These are phyloP conservation scores for Linum lewisii DNA, from an alignment of 345 rosid species.

Conservation along the genomic window DNA sequence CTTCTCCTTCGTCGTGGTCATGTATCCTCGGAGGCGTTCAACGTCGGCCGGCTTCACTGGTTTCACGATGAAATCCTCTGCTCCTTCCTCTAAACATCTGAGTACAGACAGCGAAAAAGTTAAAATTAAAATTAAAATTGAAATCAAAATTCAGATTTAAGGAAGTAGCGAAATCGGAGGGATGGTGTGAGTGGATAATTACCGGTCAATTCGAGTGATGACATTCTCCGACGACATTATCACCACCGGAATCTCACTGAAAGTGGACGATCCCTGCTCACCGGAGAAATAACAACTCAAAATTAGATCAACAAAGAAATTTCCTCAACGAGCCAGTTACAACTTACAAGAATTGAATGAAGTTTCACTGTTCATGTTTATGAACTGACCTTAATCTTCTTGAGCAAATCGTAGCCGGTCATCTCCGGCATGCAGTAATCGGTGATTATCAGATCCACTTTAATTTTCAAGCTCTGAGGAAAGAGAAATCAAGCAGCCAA, in stretches of 20 bases:
- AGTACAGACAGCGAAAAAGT: not conserved
- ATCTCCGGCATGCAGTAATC: slow-evolving; percentile 99
- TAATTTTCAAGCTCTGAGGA: slow-evolving; percentile 39
- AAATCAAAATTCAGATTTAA: not conserved
- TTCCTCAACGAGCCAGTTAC: too few relatives aligned
- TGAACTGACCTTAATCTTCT: slow-evolving; percentile 62
- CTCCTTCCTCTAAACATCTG: slow-evolving; percentile 96
- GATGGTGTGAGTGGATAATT: not conserved
- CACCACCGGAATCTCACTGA: slow-evolving; percentile 74
- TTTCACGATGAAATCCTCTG: slow-evolving; percentile 78
- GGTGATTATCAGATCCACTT: slow-evolving; percentile 86
- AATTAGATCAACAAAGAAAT: not conserved
- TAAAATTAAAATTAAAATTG: not conserved
- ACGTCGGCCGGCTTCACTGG: slow-evolving; percentile 92
- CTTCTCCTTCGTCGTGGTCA: slow-evolving; percentile 28
- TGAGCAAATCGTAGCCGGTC: slow-evolving; percentile 95
- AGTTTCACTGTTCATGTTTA: too few relatives aligned
- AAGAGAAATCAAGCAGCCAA: not conserved
- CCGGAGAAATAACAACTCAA: not conserved
- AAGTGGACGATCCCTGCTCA: slow-evolving; percentile 64
- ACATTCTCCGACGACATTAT: slow-evolving; percentile 95
- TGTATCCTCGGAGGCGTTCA: slow-evolving; percentile 49
- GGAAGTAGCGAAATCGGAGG: not conserved
- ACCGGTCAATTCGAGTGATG: slow-evolving; percentile 74
- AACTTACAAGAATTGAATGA: too few relatives aligned